Percentiles rank a stretch among this genome's conserved stretches.
These are phyloP conservation scores for Ceriops zippeliana DNA, from an alignment of 345 rosid genomes.

Conservation along the genomic window DNA sequence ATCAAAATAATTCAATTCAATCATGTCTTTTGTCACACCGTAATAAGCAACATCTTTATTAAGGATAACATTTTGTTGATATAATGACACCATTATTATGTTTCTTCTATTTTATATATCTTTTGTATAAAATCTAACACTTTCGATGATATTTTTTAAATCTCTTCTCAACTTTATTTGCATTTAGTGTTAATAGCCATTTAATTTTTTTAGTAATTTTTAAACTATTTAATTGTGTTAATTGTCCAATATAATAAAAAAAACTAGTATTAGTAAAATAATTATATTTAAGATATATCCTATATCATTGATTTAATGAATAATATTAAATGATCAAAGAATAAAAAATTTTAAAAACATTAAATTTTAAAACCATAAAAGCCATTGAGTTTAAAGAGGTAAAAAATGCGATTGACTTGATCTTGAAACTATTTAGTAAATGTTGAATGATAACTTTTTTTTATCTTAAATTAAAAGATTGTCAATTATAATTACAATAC, in stretches of 20 bases:
- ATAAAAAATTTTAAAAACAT: too few species aligned
- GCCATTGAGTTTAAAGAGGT: too few species aligned
- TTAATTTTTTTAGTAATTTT: neutral
- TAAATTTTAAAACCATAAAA: too few species aligned
- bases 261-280: too few species aligned
- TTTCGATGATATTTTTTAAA: conserved; percentile 1
- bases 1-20: too few species aligned
- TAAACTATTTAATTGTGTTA: too few species aligned
- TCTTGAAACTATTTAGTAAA: neutral
- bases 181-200: neutral
- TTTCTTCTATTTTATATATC: neutral
- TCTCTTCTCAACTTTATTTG: neutral
- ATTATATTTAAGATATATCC: too few species aligned
- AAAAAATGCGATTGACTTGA: neutral
- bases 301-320: too few species aligned
- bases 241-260: neutral
- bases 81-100: conserved; percentile 9
- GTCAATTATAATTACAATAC: too few species aligned
- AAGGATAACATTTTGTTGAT: neutral
- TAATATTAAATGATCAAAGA: too few species aligned
- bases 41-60: neutral
- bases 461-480: too few species aligned
- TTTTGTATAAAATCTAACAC: conserved; percentile 6
- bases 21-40: neutral
- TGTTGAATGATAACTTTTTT: too few species aligned